Evolutionary conservation across 1,139 yeast species (phyloP), one percentile per base, ranked within the genome.

Genomic region (Magnusiomyces suaveolens): DNA sequence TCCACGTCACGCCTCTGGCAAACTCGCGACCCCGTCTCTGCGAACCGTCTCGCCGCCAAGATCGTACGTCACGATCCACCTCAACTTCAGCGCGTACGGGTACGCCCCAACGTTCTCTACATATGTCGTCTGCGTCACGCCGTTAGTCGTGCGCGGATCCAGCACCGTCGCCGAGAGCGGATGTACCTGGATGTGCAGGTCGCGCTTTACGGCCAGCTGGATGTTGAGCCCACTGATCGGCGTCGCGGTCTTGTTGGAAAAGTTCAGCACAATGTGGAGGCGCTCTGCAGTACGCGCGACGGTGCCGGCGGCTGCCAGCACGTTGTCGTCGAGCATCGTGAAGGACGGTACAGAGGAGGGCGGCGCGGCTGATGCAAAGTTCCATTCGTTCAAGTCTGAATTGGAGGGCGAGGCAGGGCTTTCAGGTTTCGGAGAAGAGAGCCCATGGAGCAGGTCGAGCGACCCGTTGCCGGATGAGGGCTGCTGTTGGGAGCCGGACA

Each of bases 171-270:
- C 78, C 8, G 88, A 77, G 64, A 88, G 95, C 0, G 95, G 83
- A 56, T 79, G 75, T 70, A 90, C 77, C 51, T 74, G 75, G 60
- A 90, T 75, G 56, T 76, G 78, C 64, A 86, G 81, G 24, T 78
- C 68, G 66, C 85, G 87, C 51, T 97, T 94, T 43, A 86, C 95
- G 0, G 97, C 97, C 54, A 88, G 72, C 66, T 85, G 76, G 64
- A 88, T 83, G 62, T 81, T 81, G 51, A 90, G 70, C 57, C 78
- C 76, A 53, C 75, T 71, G 54, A 38, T 72, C 68, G 3, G 77
- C 55, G 21, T 36, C 43, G 44, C 50, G 43, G 23, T 53, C 41
- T 3, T 52, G 51, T 8, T 23, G 16, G 23, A 33, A 36, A 10
- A 54, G 46, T n/a, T 46, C 46, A 2, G 39, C 20, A 39, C 25